Evolutionary conservation across 768 basidiomycete genomes (phyloP).

Genomic region (Infundibulicybe gibba): DNA sequence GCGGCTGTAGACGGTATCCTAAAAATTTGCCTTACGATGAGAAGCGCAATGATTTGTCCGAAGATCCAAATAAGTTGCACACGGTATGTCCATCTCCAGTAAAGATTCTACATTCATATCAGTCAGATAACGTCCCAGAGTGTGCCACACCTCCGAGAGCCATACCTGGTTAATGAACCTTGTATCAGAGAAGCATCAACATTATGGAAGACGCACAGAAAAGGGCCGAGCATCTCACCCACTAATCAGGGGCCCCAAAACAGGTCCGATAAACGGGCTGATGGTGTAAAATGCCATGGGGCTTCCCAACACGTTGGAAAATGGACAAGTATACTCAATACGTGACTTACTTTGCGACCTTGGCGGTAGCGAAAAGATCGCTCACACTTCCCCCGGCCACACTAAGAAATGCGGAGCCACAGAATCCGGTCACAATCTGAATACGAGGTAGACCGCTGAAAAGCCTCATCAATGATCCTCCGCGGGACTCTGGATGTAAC

Average conservation of each 20-base stretch:
- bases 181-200: not conserved
- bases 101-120: constrained; percentile 34
- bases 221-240: constrained; percentile 37
- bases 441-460: constrained; percentile 55
- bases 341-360: constrained; percentile 54
- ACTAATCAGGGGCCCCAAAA: constrained; percentile 52
- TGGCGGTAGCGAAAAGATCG: constrained; percentile 51
- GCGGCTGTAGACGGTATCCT: too few species aligned
- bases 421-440: constrained; percentile 50
- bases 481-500: constrained; percentile 11
- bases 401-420: constrained; percentile 53
- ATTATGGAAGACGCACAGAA: not conserved
- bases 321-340: not conserved
- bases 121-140: not conserved
- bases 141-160: not conserved
- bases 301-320: constrained; percentile 11
- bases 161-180: constrained; percentile 69
- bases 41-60: constrained; percentile 44
- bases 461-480: not conserved
- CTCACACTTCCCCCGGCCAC: constrained; percentile 55
- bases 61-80: constrained; percentile 68
- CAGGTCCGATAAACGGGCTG: constrained; percentile 49
- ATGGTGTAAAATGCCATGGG: constrained; percentile 57
- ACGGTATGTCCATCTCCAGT: constrained; percentile 81
- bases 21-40: constrained; percentile 35